Conservation (phyloP, 2,329 filamentous ascomycete genomes). For the Venturia oleaginea region DNA sequence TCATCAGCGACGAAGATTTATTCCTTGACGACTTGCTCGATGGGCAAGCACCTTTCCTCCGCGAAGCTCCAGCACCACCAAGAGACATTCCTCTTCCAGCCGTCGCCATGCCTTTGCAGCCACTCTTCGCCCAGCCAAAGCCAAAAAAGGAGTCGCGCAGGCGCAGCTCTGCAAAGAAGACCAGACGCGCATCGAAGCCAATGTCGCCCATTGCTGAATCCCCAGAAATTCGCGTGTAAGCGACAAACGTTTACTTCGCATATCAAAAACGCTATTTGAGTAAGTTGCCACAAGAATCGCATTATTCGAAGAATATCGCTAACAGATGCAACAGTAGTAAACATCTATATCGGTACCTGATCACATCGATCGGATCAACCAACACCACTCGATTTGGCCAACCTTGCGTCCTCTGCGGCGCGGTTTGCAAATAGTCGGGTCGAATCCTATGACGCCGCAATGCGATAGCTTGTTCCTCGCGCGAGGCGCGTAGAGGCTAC, state of each 20-base stretch:
- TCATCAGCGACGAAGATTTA: conserved; percentile 33
- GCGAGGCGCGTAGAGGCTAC: not conserved
- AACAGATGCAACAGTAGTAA: not conserved
- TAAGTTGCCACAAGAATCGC: not conserved
- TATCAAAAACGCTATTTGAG: not conserved
- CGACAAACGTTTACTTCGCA: not conserved
- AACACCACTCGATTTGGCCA: not conserved
- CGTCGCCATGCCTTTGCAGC: conserved; percentile 28
- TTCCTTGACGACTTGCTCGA: conserved; percentile 28
- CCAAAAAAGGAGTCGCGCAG: conserved; percentile 30
- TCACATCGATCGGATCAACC: not conserved
- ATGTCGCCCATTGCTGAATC: conserved; percentile 35
- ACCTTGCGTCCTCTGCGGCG: not conserved
- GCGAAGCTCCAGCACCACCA: conserved; percentile 32
- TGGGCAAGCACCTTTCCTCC: conserved; percentile 24
- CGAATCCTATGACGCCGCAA: not conserved
- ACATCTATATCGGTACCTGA: not conserved
- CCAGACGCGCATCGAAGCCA: conserved; percentile 30
- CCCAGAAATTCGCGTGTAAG: conserved; percentile 30
- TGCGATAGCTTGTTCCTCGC: not conserved
- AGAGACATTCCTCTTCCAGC: conserved; percentile 20
- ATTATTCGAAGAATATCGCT: not conserved
- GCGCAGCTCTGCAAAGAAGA: conserved; percentile 31
- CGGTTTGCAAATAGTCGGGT: not conserved
- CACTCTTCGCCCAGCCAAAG: conserved; percentile 32